Evolutionary conservation across 345 rosid species (phyloP).

Genomic region (Arabidopsis suecica): DNA sequence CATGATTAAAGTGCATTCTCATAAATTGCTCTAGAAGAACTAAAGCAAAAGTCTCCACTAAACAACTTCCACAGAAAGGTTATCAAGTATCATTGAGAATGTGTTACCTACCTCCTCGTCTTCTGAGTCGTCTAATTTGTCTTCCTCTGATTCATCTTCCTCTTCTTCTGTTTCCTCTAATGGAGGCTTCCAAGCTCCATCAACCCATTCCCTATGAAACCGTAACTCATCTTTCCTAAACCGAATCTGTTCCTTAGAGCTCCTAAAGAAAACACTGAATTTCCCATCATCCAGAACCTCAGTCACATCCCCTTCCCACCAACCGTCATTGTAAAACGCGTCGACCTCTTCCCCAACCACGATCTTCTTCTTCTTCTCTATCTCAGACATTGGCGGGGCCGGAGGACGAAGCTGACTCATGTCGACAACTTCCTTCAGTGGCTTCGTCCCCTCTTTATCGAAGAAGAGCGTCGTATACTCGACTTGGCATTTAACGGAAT

Average conservation of each 20-base stretch:
- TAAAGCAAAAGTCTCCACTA: conserved; percentile 10
- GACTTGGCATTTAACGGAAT: conserved; percentile 46
- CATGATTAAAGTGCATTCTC: neutral
- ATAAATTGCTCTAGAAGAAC: conserved; percentile 6
- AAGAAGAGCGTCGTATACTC: conserved; percentile 57
- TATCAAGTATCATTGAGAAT: conserved; percentile 1
- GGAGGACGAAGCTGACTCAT: conserved; percentile 52
- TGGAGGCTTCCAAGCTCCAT: conserved; percentile 72
- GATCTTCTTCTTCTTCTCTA: conserved; percentile 55
- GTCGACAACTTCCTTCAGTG: conserved; percentile 51
- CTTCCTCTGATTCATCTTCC: conserved; percentile 36
- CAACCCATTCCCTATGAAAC: conserved; percentile 73
- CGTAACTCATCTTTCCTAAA: conserved; percentile 58
- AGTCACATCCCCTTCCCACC: conserved; percentile 91
- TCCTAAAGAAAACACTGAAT: conserved; percentile 65
- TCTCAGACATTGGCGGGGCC: conserved; percentile 54
- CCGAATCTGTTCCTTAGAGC: conserved; percentile 60
- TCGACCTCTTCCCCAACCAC: conserved; percentile 67
- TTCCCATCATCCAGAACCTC: conserved; percentile 56
- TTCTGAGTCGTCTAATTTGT: conserved; percentile 1
- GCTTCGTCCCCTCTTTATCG: conserved; percentile 58
- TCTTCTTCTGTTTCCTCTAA: conserved; percentile 41
- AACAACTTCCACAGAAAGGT: neutral
- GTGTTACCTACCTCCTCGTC: conserved; percentile 46
- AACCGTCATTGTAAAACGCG: conserved; percentile 71